Conservation (phyloP, 2,329 filamentous ascomycete genomes). For the Cladosporium sp. region DNA sequence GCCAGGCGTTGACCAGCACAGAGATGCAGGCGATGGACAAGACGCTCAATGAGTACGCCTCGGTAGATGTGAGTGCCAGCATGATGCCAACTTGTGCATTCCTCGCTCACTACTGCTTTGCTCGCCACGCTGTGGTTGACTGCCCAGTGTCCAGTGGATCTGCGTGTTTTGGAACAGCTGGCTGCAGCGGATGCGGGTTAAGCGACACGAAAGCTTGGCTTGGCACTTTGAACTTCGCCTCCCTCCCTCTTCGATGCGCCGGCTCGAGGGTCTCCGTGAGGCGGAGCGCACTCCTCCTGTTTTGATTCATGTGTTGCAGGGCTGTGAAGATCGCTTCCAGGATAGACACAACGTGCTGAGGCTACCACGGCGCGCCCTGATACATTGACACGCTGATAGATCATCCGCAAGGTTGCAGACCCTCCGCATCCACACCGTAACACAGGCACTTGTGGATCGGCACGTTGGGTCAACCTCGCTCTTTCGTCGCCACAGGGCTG, state of each 20-base stretch:
- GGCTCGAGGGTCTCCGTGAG: neutral
- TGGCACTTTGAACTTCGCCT: slow-evolving; percentile 1
- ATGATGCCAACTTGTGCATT: neutral
- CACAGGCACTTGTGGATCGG: slow-evolving; percentile 1
- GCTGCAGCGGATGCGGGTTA: slow-evolving; percentile 13
- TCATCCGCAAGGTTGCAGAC: slow-evolving; percentile 1
- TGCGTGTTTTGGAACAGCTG: slow-evolving; percentile 1
- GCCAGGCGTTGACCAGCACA: slow-evolving; percentile 77
- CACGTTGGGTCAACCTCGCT: neutral
- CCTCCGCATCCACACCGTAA: slow-evolving; percentile 6
- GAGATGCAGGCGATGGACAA: slow-evolving; percentile 69
- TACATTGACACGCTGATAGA: neutral
- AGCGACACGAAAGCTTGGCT: neutral
- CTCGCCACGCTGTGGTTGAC: neutral
- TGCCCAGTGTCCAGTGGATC: neutral
- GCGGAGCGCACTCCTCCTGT: slow-evolving; percentile 2
- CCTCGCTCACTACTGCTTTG: neutral
- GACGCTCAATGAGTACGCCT: slow-evolving; percentile 59
- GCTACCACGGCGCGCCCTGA: neutral
- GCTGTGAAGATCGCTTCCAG: slow-evolving; percentile 2
- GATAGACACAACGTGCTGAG: neutral
- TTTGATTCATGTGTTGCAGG: slow-evolving; percentile 8
- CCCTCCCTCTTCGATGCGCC: neutral
- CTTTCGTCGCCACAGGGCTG: slow-evolving; percentile 4
- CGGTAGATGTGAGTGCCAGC: slow-evolving; percentile 50